Evolutionary conservation across 2,329 filamentous ascomycete species (phyloP).

Genomic region (Neocatenulostroma microsporum): DNA sequence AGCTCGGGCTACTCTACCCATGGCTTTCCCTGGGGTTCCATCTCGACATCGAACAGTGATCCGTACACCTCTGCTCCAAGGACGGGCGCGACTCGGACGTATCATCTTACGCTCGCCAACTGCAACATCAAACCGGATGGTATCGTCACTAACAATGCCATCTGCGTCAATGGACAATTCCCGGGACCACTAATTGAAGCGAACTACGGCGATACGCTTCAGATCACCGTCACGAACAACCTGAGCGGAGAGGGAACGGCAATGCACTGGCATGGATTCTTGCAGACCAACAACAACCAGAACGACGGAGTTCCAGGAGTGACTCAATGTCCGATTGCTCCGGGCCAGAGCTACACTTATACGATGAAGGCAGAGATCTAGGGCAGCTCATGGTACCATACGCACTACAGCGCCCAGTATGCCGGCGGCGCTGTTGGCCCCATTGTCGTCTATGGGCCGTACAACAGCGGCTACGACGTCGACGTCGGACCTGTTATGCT

Average conservation of each 20-base stretch:
- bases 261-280: background rate
- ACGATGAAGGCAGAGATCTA: conserved; percentile 36
- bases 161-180: background rate
- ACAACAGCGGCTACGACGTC: conserved; percentile 35
- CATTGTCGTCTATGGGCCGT: conserved; percentile 39
- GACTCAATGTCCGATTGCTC: conserved; percentile 29
- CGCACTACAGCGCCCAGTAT: conserved; percentile 36
- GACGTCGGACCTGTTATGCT: conserved; percentile 38
- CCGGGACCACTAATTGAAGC: background rate
- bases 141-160: background rate
- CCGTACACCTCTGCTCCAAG: background rate
- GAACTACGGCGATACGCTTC: background rate
- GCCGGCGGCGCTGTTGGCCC: too few relatives aligned
- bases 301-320: too few relatives aligned
- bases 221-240: background rate
- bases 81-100: background rate
- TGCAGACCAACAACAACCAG: conserved; percentile 1
- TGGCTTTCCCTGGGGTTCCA: background rate
- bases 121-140: background rate
- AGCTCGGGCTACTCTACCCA: too few relatives aligned
- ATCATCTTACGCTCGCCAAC: background rate
- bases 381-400: conserved; percentile 35
- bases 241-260: too few relatives aligned
- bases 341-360: conserved; percentile 30
- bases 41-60: background rate